These are phyloP conservation scores for Phytophthora ramorum DNA, from an alignment of 352 stramenopile species.

Conservation along the genomic window DNA sequence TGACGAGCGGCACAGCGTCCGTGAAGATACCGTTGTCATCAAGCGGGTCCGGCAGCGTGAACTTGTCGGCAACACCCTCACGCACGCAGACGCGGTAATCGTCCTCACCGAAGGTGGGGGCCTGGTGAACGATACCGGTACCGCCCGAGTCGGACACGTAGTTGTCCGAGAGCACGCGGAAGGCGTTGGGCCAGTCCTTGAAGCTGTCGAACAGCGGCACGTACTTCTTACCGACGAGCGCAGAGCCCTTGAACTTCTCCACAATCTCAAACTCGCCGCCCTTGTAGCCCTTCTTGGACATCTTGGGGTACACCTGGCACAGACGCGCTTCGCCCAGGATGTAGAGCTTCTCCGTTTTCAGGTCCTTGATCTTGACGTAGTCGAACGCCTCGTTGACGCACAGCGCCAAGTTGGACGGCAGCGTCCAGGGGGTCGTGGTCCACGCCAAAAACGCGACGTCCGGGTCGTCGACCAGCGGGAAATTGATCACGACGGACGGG, in stretches of 20 bases:
- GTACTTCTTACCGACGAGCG: conserved; percentile 97
- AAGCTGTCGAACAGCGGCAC: conserved; percentile 98
- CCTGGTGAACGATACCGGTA: conserved; percentile 98
- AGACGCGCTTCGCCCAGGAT: conserved; percentile 95
- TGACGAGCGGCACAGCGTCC: conserved; percentile 91
- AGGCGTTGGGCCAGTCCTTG: conserved; percentile 89
- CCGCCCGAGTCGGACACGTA: conserved; percentile 98
- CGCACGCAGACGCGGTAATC: conserved; percentile 99
- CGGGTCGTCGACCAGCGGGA: conserved; percentile 92
- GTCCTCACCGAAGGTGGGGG: conserved; percentile 99
- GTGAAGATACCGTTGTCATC: conserved; percentile 98
- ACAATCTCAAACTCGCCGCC: conserved; percentile 94
- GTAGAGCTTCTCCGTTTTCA: conserved; percentile 91
- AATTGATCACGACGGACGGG: conserved; percentile 97
- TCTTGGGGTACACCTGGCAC: conserved; percentile 96
- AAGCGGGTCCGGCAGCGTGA: conserved; percentile 95
- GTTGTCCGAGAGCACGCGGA: conserved; percentile 96
- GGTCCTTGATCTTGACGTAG: conserved; percentile 98
- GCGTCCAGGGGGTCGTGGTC: conserved; percentile 99
- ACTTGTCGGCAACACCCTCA: conserved; percentile 95
- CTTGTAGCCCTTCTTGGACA: conserved; percentile 97
- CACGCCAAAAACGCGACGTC: conserved; percentile 94
- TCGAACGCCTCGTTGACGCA: conserved; percentile 97
- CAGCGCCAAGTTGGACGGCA: conserved; percentile 98
- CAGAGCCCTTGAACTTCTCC: conserved; percentile 90